These are phyloP conservation scores for Hyphopichia homilentoma DNA, from an alignment of 805 yeast genomes.

Conservation along the genomic window DNA sequence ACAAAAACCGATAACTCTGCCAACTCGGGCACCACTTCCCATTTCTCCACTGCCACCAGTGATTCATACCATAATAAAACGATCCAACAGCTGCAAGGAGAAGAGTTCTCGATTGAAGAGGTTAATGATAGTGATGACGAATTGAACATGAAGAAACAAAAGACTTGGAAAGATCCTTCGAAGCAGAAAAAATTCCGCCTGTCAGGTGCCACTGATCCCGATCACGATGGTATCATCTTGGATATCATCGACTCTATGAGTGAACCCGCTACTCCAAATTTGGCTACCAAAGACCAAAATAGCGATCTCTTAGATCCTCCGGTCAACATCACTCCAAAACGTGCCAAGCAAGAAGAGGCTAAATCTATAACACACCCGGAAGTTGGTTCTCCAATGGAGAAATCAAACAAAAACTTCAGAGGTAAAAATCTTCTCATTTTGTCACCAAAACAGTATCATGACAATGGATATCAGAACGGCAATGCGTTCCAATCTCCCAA, in stretches of 20 bases:
- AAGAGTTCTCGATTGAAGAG: constrained; percentile 38
- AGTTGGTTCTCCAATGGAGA: constrained; percentile 10
- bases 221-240: constrained; percentile 13
- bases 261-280: constrained; percentile 15
- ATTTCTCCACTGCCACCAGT: constrained; percentile 6
- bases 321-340: constrained; percentile 7
- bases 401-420: constrained; percentile 14
- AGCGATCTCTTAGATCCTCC: constrained; percentile 14
- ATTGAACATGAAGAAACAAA: constrained; percentile 10
- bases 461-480: constrained; percentile 25
- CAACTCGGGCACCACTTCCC: constrained; percentile 10
- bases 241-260: constrained; percentile 17
- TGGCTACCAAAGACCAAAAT: constrained; percentile 5
- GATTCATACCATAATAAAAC: constrained; percentile 2
- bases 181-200: constrained; percentile 1
- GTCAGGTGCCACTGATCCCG: not conserved
- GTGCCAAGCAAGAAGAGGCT: constrained; percentile 6
- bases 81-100: constrained; percentile 6
- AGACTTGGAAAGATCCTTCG: not conserved
- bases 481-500: constrained; percentile 5
- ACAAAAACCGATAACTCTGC: constrained; percentile 11
- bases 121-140: constrained; percentile 39
- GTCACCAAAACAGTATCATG: constrained; percentile 37
- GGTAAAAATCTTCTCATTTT: constrained; percentile 33
- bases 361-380: constrained; percentile 5